These are phyloP conservation scores for Colletotrichum sp. DNA, from an alignment of 2,329 filamentous ascomycete genomes.

Conservation along the genomic window DNA sequence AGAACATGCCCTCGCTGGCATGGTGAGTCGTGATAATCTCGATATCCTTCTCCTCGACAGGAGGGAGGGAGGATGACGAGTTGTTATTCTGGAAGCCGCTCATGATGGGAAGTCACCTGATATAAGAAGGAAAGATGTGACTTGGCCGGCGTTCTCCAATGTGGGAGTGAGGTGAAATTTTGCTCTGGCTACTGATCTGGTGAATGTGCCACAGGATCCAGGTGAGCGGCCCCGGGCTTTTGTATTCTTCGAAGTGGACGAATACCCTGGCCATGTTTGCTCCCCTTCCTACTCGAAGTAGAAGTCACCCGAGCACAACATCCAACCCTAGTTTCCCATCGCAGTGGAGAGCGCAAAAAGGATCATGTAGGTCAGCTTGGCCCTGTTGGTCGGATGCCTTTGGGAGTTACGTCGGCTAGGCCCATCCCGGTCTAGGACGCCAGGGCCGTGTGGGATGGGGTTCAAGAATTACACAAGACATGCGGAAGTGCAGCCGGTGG, in stretches of 20 bases:
- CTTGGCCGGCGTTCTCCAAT: background rate
- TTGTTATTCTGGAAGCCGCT: background rate
- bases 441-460: background rate
- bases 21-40: background rate
- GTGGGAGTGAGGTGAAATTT: too few species aligned
- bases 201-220: background rate
- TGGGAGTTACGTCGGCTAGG: background rate
- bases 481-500: background rate
- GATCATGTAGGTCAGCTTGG: background rate
- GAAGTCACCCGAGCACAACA: background rate
- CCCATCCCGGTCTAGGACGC: background rate
- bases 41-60: constrained; percentile 1
- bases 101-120: background rate
- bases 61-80: background rate
- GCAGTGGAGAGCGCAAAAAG: background rate
- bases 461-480: background rate
- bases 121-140: background rate
- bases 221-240: background rate
- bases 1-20: background rate
- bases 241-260: background rate
- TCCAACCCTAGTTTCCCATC: background rate
- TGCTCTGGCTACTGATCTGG: background rate
- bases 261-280: constrained; percentile 1
- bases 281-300: background rate
- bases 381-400: background rate